These are phyloP conservation scores for Plenodomus biglobosus DNA, from an alignment of 2,329 filamentous ascomycete species.

Conservation along the genomic window DNA sequence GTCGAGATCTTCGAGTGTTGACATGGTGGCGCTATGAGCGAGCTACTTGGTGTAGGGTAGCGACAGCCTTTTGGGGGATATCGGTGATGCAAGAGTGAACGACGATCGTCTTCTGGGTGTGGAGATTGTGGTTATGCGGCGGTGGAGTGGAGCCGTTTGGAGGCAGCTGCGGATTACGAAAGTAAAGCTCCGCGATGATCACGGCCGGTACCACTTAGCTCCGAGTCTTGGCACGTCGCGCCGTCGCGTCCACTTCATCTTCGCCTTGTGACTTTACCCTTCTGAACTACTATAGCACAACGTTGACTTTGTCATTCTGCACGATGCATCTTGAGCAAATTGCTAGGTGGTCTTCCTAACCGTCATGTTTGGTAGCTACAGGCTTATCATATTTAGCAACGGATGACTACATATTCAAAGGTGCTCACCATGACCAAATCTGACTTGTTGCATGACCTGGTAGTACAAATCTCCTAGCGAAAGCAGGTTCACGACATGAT, in stretches of 20 bases:
- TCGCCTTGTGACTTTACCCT: background rate
- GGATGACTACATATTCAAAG: too few relatives aligned
- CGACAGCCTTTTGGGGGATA: background rate
- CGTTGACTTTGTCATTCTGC: too few relatives aligned
- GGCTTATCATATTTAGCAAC: too few relatives aligned
- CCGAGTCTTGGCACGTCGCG: conserved; percentile 20
- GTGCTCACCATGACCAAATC: too few relatives aligned
- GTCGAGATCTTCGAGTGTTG: conserved; percentile 88
- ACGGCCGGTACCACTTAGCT: conserved; percentile 24
- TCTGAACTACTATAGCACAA: too few relatives aligned
- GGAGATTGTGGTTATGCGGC: conserved; percentile 12
- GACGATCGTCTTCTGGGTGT: conserved; percentile 5
- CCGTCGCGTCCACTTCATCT: background rate
- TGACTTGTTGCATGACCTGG: too few relatives aligned
- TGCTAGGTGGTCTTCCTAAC: too few relatives aligned
- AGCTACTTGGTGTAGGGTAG: conserved; percentile 3
- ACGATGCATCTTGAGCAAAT: too few relatives aligned
- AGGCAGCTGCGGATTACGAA: conserved; percentile 43
- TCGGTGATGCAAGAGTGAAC: conserved; percentile 1
- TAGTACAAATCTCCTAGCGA: too few relatives aligned
- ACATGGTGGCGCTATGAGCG: conserved; percentile 60
- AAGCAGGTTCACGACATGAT: too few relatives aligned
- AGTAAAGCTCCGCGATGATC: conserved; percentile 18
- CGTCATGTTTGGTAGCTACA: too few relatives aligned
- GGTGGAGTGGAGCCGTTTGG: conserved; percentile 29